phyloP scores from a whole-genome alignment of 805 yeast species.

The Sporopachydermia lactativora region DNA sequence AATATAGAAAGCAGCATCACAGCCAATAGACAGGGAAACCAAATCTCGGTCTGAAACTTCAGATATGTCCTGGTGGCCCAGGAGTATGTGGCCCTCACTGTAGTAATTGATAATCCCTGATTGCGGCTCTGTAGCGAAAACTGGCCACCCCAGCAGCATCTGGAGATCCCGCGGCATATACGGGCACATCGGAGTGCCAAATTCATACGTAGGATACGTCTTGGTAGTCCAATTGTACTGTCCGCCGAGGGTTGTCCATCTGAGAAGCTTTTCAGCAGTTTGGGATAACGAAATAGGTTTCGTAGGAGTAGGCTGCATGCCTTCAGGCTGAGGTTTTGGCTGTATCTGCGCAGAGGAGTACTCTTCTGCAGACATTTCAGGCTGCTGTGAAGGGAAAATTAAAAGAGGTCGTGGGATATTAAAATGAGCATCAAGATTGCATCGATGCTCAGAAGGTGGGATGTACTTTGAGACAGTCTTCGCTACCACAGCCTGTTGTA shows the following conservation, averaged over 20 bases:
- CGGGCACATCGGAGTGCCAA: slow-evolving; percentile 18
- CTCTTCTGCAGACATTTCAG: background rate
- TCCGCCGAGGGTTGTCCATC: slow-evolving; percentile 34
- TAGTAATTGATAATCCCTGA: slow-evolving; percentile 30
- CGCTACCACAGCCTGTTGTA: slow-evolving; percentile 17
- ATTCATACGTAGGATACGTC: slow-evolving; percentile 23
- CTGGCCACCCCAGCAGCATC: slow-evolving; percentile 9
- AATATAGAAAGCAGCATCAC: slow-evolving; percentile 24
- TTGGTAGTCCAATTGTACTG: slow-evolving; percentile 31
- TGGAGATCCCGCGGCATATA: slow-evolving; percentile 17
- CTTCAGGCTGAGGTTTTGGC: background rate
- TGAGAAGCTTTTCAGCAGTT: slow-evolving; percentile 16
- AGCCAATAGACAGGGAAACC: slow-evolving; percentile 24
- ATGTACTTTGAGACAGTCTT: slow-evolving; percentile 19
- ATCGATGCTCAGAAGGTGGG: slow-evolving; percentile 18
- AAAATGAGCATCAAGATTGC: slow-evolving; percentile 22
- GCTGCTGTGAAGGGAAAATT: slow-evolving; percentile 6
- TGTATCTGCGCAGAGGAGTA: background rate
- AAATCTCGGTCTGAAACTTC: slow-evolving; percentile 22
- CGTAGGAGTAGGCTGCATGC: background rate
- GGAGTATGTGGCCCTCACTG: slow-evolving; percentile 7
- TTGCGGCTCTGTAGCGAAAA: slow-evolving; percentile 18
- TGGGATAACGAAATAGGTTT: slow-evolving; percentile 9
- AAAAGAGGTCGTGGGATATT: slow-evolving; percentile 18
- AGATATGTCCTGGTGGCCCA: slow-evolving; percentile 27